A percentile compares a stretch with the other conserved stretches of the same genome.
Evolutionary conservation across 495 filamentous ascomycete genomes (phyloP).

Genomic region (Aspergillus carlsbadensis): DNA sequence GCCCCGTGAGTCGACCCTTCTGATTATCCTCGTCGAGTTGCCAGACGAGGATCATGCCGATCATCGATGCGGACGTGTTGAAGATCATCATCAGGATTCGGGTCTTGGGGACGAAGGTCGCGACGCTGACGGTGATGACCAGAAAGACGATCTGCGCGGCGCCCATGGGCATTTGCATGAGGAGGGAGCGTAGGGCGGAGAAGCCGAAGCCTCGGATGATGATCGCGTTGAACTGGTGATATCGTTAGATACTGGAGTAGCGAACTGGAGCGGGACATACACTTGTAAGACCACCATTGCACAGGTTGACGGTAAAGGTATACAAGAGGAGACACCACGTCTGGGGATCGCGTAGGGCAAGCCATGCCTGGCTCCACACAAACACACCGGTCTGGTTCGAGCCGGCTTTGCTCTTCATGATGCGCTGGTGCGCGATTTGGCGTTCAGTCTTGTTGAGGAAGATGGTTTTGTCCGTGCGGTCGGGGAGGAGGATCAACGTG

Average conservation of each 20-base stretch:
- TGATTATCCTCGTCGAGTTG: background rate
- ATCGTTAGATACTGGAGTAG: background rate
- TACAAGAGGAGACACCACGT: slow-evolving; percentile 4
- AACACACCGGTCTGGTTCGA: background rate
- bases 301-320: background rate
- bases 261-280: background rate
- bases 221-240: background rate
- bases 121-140: background rate
- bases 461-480: background rate
- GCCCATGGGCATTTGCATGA: slow-evolving; percentile 6
- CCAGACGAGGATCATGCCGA: slow-evolving; percentile 6
- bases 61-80: background rate
- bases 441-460: slow-evolving; percentile 1
- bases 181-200: background rate
- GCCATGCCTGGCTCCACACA: background rate
- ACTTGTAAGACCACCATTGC: slow-evolving; percentile 1
- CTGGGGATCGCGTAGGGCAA: slow-evolving; percentile 7
- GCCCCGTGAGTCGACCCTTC: background rate
- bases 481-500: background rate
- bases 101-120: background rate
- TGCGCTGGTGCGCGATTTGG: background rate
- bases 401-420: background rate
- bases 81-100: slow-evolving; percentile 2
- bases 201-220: slow-evolving; percentile 7
- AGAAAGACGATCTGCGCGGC: slow-evolving; percentile 6